Conservation (phyloP, 208 protist species). For the Sergeia podlipaevii region DNA sequence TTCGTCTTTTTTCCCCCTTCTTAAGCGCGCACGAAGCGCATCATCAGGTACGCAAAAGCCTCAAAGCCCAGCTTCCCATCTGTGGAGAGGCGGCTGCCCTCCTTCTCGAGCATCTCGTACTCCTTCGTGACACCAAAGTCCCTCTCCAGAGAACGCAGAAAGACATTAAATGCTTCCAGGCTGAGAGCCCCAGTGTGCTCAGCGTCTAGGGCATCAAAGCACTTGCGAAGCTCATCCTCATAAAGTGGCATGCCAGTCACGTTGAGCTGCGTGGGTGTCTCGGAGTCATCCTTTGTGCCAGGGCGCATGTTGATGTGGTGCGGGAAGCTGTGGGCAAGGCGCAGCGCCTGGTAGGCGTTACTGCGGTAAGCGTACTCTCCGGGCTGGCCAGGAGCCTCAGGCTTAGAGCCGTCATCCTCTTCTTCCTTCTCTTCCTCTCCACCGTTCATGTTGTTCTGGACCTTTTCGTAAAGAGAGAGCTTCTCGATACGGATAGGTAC, state of each 20-base stretch:
- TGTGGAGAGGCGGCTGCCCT: constrained; percentile 34
- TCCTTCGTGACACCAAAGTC: constrained; percentile 47
- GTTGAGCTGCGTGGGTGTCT: constrained; percentile 33
- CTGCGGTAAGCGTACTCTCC: constrained; percentile 35
- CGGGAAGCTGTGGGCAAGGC: constrained; percentile 49
- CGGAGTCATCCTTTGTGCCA: constrained; percentile 16
- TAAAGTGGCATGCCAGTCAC: constrained; percentile 53
- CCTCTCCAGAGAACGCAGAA: constrained; percentile 51
- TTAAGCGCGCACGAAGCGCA: constrained; percentile 53
- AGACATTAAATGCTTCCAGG: constrained; percentile 34
- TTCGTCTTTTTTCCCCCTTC: not conserved
- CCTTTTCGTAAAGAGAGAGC: constrained; percentile 18
- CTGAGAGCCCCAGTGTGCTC: constrained; percentile 24
- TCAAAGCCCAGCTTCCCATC: constrained; percentile 65
- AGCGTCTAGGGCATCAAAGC: constrained; percentile 60
- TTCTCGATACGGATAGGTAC: constrained; percentile 9
- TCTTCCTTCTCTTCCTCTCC: constrained; percentile 13
- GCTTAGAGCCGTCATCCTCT: not conserved
- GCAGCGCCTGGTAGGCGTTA: constrained; percentile 71
- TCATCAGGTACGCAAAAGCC: constrained; percentile 72
- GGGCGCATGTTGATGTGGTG: constrained; percentile 22
- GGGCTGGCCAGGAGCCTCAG: not conserved
- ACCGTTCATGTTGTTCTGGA: constrained; percentile 3
- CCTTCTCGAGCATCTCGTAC: constrained; percentile 38
- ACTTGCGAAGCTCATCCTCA: constrained; percentile 55